Percentiles rank a stretch among this genome's conserved stretches.
phyloP scores from a whole-genome alignment of 2,329 filamentous ascomycete species.

The Thelonectria olida region DNA sequence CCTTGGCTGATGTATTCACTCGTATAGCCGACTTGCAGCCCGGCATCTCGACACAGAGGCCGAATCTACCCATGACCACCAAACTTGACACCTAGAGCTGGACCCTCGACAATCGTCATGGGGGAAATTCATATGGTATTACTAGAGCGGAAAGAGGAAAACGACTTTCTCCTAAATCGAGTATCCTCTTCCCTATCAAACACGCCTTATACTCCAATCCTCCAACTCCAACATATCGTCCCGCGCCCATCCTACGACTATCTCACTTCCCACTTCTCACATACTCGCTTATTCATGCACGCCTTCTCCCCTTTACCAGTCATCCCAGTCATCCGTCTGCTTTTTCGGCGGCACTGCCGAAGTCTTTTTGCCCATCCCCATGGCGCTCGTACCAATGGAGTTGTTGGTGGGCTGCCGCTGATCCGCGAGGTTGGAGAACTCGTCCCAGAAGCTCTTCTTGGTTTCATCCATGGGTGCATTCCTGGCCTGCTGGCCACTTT shows the following conservation, averaged over 20 bases:
- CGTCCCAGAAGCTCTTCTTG: slow-evolving; percentile 92
- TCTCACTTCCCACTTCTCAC: neutral
- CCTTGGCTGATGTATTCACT: neutral
- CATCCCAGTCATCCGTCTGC: slow-evolving; percentile 71
- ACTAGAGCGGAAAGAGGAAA: slow-evolving; percentile 17
- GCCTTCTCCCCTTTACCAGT: slow-evolving; percentile 57
- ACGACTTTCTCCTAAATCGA: slow-evolving; percentile 18
- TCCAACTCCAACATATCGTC: slow-evolving; percentile 37
- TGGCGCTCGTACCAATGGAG: slow-evolving; percentile 67
- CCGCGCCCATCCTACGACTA: slow-evolving; percentile 10
- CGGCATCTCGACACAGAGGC: slow-evolving; percentile 15
- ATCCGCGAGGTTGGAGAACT: slow-evolving; percentile 78
- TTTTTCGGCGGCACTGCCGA: slow-evolving; percentile 46
- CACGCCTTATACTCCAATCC: slow-evolving; percentile 42
- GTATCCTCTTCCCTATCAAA: slow-evolving; percentile 30
- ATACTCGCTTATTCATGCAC: slow-evolving; percentile 5
- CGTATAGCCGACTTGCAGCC: slow-evolving; percentile 20
- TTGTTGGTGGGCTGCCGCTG: slow-evolving; percentile 56
- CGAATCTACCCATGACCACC: slow-evolving; percentile 10
- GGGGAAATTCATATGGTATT: slow-evolving; percentile 21
- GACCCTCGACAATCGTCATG: neutral
- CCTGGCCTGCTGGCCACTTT: slow-evolving; percentile 42
- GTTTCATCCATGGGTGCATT: slow-evolving; percentile 63
- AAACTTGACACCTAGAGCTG: neutral
- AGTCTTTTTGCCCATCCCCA: slow-evolving; percentile 61